Percentiles rank a stretch among this genome's conserved stretches.
Conservation (phyloP, 768 basidiomycete genomes). For the Agaricus subrufescens region DNA sequence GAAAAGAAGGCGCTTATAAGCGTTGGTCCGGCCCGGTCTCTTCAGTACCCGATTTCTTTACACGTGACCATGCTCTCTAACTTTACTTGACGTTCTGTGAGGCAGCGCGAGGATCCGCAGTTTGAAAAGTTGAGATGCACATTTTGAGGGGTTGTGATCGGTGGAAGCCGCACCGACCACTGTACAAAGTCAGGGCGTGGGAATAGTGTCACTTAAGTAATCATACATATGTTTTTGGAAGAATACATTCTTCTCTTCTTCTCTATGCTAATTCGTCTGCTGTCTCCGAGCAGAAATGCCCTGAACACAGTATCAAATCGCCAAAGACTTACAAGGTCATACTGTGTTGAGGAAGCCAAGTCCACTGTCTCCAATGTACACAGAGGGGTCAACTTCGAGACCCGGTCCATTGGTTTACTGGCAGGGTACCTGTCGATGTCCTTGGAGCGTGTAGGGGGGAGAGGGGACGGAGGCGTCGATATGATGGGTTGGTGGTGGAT, state of each 20-base stretch:
- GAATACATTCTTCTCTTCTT: not conserved
- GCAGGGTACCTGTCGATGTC: constrained; percentile 73
- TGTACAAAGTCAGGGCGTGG: not conserved
- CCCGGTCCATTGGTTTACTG: constrained; percentile 57
- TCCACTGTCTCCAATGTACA: constrained; percentile 46
- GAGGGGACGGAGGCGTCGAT: constrained; percentile 86
- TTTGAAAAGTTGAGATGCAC: too few species aligned
- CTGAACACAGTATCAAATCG: not conserved
- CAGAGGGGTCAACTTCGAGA: constrained; percentile 73
- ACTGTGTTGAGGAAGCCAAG: not conserved
- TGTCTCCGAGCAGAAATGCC: not conserved
- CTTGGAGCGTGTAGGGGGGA: constrained; percentile 75
- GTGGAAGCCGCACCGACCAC: too few species aligned
- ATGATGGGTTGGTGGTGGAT: constrained; percentile 94
- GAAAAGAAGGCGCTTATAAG: not conserved
- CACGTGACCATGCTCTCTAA: not conserved
- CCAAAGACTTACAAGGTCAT: not conserved
- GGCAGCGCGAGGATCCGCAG: too few species aligned
- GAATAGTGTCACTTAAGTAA: not conserved
- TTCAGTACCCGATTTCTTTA: not conserved
- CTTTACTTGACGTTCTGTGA: too few species aligned
- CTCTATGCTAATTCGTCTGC: not conserved
- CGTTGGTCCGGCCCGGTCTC: not conserved
- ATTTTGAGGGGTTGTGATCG: too few species aligned
- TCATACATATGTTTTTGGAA: too few species aligned